phyloP scores from a whole-genome alignment of 164 flowering plant species.

The Macadamia tetraphylla region DNA sequence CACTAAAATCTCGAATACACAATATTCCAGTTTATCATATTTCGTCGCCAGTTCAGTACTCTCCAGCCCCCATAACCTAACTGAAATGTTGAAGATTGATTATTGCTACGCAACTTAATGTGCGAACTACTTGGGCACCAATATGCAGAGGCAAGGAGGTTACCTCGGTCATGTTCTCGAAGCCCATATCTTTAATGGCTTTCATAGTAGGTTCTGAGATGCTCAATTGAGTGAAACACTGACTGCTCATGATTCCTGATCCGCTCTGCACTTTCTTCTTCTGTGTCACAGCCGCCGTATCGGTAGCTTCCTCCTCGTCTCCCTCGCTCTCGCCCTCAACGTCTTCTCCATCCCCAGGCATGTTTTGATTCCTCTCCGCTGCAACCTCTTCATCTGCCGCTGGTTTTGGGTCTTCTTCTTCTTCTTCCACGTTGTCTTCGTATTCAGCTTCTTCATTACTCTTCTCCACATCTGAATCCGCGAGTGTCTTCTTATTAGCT shows the following conservation, averaged over 20 bases:
- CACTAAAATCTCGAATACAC: no score
- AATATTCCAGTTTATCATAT: no score
- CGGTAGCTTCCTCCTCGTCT: slow-evolving; percentile 10
- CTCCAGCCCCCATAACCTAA: no score
- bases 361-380: background rate
- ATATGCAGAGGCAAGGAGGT: background rate
- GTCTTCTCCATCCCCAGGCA: background rate
- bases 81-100: no score
- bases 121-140: background rate
- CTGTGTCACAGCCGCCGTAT: slow-evolving; percentile 13
- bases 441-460: background rate
- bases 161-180: slow-evolving; percentile 85
- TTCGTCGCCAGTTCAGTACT: no score
- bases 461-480: background rate
- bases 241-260: slow-evolving; percentile 78
- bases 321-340: background rate
- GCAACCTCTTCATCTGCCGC: background rate
- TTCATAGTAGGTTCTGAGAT: slow-evolving; percentile 66
- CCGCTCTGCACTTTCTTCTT: slow-evolving; percentile 15
- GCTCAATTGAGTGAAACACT: slow-evolving; percentile 38
- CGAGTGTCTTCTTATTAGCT: background rate
- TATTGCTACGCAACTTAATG: background rate
- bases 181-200: slow-evolving; percentile 74
- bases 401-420: background rate
- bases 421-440: background rate